phyloP scores from a whole-genome alignment of 73 alveolate species.

The Strombidium stylifer region DNA sequence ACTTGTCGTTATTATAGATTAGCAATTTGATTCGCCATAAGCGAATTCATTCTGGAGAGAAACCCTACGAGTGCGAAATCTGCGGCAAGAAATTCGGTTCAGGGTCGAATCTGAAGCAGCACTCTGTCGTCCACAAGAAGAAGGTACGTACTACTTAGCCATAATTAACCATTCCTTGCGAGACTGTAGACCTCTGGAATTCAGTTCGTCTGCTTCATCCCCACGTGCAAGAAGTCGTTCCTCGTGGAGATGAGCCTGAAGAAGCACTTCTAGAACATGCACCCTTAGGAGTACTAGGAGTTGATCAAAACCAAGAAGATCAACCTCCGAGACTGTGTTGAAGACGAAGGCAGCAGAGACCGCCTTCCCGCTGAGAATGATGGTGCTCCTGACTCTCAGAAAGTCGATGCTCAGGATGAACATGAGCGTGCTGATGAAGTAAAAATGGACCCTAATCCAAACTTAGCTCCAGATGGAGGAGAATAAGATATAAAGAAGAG shows the following conservation, averaged over 20 bases:
- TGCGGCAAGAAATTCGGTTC: slow-evolving; percentile 54
- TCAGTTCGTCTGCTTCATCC: slow-evolving; percentile 4
- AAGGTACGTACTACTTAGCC: slow-evolving; percentile 2
- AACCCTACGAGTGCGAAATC: slow-evolving; percentile 45
- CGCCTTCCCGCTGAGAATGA: no score
- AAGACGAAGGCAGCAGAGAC: no score
- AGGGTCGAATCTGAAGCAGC: slow-evolving; percentile 53
- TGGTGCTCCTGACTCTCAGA: no score
- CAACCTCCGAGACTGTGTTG: no score
- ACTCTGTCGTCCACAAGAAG: slow-evolving; percentile 28
- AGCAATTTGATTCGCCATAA: slow-evolving; percentile 56
- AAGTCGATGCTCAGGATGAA: no score
- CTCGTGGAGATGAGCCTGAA: not conserved
- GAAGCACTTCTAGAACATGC: slow-evolving; percentile 1
- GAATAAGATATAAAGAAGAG: no score
- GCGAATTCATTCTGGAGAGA: slow-evolving; percentile 62
- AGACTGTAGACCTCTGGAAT: not conserved
- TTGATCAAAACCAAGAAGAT: not conserved
- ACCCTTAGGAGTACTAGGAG: not conserved
- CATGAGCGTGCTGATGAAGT: no score
- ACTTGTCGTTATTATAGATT: not conserved
- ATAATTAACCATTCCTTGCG: not conserved
- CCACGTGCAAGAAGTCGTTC: slow-evolving; percentile 2
- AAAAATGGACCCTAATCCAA: no score
- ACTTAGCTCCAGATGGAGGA: no score